phyloP scores from a whole-genome alignment of 2,329 filamentous ascomycete genomes.

The Penicillium psychrosexuale region DNA sequence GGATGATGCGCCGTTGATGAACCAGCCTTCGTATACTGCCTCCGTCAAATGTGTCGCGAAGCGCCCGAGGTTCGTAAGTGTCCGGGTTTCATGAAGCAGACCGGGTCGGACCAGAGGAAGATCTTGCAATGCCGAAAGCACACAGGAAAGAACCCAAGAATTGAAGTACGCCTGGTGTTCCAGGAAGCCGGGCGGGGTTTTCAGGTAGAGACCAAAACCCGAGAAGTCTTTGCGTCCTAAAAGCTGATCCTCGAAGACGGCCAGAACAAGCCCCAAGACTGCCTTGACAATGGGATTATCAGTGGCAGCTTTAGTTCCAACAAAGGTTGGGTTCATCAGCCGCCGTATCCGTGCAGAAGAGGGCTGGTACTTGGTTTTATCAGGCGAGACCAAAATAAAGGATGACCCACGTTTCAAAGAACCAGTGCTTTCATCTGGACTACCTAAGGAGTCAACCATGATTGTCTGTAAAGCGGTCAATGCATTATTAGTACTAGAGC shows the following conservation, averaged over 20 bases:
- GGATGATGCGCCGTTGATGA: slow-evolving; percentile 78
- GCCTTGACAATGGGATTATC: slow-evolving; percentile 71
- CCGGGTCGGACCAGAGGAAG: slow-evolving; percentile 69
- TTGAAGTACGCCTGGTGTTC: slow-evolving; percentile 96
- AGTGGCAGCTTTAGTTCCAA: slow-evolving; percentile 46
- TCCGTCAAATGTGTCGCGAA: slow-evolving; percentile 80
- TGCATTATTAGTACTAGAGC: slow-evolving; percentile 53
- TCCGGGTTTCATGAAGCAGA: slow-evolving; percentile 72
- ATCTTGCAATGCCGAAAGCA: slow-evolving; percentile 67
- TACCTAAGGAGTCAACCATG: slow-evolving; percentile 53
- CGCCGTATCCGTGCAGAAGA: slow-evolving; percentile 63
- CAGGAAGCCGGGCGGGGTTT: slow-evolving; percentile 85
- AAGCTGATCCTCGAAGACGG: slow-evolving; percentile 81
- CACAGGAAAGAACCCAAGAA: slow-evolving; percentile 77
- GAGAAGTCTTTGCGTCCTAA: slow-evolving; percentile 84
- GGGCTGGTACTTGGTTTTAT: slow-evolving; percentile 57
- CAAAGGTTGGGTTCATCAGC: slow-evolving; percentile 58
- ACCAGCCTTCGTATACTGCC: slow-evolving; percentile 94
- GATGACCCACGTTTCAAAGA: slow-evolving; percentile 78
- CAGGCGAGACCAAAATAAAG: slow-evolving; percentile 80
- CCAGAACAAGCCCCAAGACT: slow-evolving; percentile 72
- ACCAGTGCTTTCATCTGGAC: slow-evolving; percentile 51
- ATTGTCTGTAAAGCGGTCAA: slow-evolving; percentile 70
- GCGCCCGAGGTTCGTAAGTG: slow-evolving; percentile 81
- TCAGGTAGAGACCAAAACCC: slow-evolving; percentile 79